Conservation (phyloP, 768 basidiomycete species). For the Naganishia vaughanmartiniae region DNA sequence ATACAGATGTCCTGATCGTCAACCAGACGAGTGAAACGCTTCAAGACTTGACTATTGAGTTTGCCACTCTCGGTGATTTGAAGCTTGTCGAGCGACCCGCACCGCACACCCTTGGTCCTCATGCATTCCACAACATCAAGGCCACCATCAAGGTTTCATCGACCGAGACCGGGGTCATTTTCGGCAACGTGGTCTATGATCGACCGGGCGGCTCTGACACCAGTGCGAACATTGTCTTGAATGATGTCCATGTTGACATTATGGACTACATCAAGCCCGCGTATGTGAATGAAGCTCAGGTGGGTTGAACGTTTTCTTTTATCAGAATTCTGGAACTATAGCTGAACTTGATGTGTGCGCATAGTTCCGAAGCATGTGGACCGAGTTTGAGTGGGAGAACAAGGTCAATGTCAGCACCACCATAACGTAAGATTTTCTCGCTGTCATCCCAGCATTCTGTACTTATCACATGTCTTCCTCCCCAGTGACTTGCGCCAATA, state of each 20-base stretch:
- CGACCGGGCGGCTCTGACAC: conserved; percentile 80
- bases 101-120: conserved; percentile 87
- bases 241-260: conserved; percentile 97
- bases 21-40: conserved; percentile 92
- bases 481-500: conserved; percentile 78
- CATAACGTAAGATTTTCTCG: conserved; percentile 62
- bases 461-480: not conserved
- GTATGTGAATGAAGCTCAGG: conserved; percentile 90
- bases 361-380: conserved; percentile 83
- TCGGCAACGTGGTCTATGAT: conserved; percentile 96
- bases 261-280: conserved; percentile 98
- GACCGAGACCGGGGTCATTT: conserved; percentile 97
- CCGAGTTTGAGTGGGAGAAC: conserved; percentile 99
- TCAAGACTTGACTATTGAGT: conserved; percentile 94
- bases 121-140: conserved; percentile 97
- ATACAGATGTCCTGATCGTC: conserved; percentile 83
- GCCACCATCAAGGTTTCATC: conserved; percentile 97
- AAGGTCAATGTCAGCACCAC: conserved; percentile 86
- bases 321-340: not conserved
- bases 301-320: conserved; percentile 47
- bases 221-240: conserved; percentile 70
- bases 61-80: conserved; percentile 93
- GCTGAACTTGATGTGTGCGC: conserved; percentile 9
- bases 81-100: conserved; percentile 95
- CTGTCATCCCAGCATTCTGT: not conserved